Evolutionary conservation across 169 alveolate genomes (phyloP), one percentile per base, ranked within the genome.

Genomic region (Babesia divergens): DNA sequence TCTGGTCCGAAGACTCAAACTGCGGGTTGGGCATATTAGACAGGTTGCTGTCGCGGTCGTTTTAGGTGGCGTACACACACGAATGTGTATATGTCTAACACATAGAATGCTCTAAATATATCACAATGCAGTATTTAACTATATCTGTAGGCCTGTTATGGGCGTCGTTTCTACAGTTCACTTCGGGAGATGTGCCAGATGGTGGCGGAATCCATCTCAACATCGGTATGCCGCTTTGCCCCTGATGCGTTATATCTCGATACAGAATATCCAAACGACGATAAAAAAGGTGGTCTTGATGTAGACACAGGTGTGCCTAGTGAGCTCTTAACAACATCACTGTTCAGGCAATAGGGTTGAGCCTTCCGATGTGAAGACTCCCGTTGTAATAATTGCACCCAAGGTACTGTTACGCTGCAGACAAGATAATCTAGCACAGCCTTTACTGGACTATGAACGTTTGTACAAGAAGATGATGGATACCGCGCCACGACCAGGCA

Each of bases 401-500:
- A 80, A 58, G 84, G 88, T 80, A 70, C 29, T 51, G n/a, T 1
- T 26, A 28, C 7, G 3, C 24, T 13, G 18, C 6, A 6, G 29
- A 0, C 50, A 8, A 11, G n/a, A 31, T 14, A 29, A 7, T 7
- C 1, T 50, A 4, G n/a, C 32, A 31, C 81, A 80, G 88, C 69
- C 83, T n/a, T 38, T 80, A 43, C 58, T 80, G 37, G 88, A 80
- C 50, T 80, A 80, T 34, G 88, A 68, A 20, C 50, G 83, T 13
- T 40, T 80, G 49, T 80, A 80, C 72, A 80, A 80, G 70, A 80
- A 80, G 53, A 69, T 80, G 84, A 77, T 77, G 86, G 54, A 67
- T 20, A 31, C 26, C 35, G 9, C 66, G 7, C 72, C 82, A 3
- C 64, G 65, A 9, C 35, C 4, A 18, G 26, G 31, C 6, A 56